Base-by-base conservation (phyloP, 805 yeast genomes). In the Clavispora asparagi region DNA sequence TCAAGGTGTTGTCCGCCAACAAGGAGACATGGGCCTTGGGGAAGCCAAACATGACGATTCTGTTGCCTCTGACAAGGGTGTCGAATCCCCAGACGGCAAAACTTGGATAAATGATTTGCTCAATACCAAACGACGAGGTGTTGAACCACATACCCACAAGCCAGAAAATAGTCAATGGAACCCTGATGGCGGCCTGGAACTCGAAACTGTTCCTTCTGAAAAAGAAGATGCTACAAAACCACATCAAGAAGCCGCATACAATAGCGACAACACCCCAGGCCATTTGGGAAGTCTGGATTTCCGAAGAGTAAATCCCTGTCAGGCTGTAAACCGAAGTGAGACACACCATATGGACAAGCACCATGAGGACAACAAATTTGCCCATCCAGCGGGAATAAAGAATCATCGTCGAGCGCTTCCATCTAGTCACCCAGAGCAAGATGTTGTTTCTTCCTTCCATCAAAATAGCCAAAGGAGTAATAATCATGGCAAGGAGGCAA, bases 31-130 rank as follows among this genome's bases (percentile, higher is more conserved):
- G 50, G 2, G 77, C 74, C 8, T 57, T 54, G 35, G 62, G 61
- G 23, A 65, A 58, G 26, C 79, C 79, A 51, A 68, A 71, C 7
- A 45, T 17, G 2, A 51, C 42, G 11, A 75, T 49, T 32, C 67
- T 63, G n/a, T 47, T 17, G 1, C 73, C 2, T 44, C 81, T 54
- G 39, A 67, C 46, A 1, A 66, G 17, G 33, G 77, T 59, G 48
- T 77, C 81, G 1, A 63, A 41, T 0, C 59, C 57, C 96, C 96
- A 89, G 7, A 88, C 70, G 0, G 79, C 83, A 48, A 79, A 73
- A 8, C 82, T 58, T 4, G 80, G 76, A 47, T 77, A 80, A 45
- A 58, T 44, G 28, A 45, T 45, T 43, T 40, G 44, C n/a, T 48
- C 42, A 38, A 45, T 46, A 4, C 45, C 44, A 7, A 44, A 35